These are phyloP conservation scores for Lactarius vividus DNA, from an alignment of 768 basidiomycete genomes.

Conservation along the genomic window DNA sequence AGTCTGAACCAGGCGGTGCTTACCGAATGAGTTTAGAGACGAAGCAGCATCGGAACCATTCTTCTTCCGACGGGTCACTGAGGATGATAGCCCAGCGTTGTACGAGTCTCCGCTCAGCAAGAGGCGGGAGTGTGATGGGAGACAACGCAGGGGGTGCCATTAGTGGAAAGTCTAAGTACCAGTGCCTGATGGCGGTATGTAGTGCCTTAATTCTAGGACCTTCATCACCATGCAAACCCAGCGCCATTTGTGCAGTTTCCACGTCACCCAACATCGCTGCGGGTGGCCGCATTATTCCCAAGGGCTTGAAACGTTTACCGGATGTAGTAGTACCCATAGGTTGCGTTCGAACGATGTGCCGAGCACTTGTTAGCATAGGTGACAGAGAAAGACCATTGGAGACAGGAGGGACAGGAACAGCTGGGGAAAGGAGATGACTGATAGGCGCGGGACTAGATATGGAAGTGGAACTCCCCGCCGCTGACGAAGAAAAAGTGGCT, in stretches of 20 bases:
- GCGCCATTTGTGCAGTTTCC: neutral
- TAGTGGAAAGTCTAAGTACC: slow-evolving; percentile 40
- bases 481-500: neutral
- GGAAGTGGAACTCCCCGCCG: neutral
- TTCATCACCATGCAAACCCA: neutral
- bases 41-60: slow-evolving; percentile 45
- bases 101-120: slow-evolving; percentile 57
- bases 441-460: neutral
- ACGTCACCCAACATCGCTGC: too few relatives aligned
- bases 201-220: too few relatives aligned
- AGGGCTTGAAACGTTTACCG: slow-evolving; percentile 20
- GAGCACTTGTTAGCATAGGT: neutral
- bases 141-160: slow-evolving; percentile 33
- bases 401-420: neutral
- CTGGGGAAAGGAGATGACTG: neutral
- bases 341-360: neutral
- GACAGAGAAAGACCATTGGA: neutral
- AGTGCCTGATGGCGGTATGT: slow-evolving; percentile 24
- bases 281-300: neutral
- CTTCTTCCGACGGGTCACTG: slow-evolving; percentile 43
- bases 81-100: slow-evolving; percentile 52
- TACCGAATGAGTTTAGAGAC: slow-evolving; percentile 64
- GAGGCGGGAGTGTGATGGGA: slow-evolving; percentile 54
- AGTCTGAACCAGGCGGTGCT: slow-evolving; percentile 9
- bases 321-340: neutral